Percentiles rank a stretch among this genome's conserved stretches.
Conservation (phyloP, 1,284 basidiomycete genomes). For the Irpex sp. region DNA sequence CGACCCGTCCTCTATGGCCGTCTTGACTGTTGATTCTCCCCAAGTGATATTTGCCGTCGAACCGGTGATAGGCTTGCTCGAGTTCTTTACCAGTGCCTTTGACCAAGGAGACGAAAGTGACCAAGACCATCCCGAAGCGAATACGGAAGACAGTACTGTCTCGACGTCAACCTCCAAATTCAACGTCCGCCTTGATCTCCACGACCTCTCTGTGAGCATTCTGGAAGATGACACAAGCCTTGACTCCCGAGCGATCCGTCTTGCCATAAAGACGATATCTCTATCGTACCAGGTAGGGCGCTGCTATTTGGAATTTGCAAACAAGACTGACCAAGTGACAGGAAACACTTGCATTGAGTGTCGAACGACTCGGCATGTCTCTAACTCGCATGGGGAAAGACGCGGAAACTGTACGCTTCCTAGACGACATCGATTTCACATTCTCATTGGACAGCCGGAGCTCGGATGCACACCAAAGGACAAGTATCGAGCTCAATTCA, state of each 20-base stretch:
- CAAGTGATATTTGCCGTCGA: conserved; percentile 93
- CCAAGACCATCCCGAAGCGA: conserved; percentile 20
- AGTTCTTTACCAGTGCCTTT: conserved; percentile 80
- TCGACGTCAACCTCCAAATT: conserved; percentile 30
- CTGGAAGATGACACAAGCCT: conserved; percentile 82
- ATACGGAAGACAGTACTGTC: conserved; percentile 16
- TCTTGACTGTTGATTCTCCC: conserved; percentile 92
- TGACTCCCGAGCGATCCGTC: conserved; percentile 85
- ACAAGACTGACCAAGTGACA: conserved; percentile 25
- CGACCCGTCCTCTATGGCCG: conserved; percentile 62
- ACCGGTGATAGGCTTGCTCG: conserved; percentile 84
- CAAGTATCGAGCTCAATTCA: conserved; percentile 81
- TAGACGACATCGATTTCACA: conserved; percentile 92
- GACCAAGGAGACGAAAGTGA: conserved; percentile 12
- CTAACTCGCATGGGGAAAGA: conserved; percentile 85
- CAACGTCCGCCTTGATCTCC: conserved; percentile 85
- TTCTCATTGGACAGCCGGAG: conserved; percentile 83
- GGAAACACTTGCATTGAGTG: conserved; percentile 81
- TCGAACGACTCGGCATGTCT: conserved; percentile 92
- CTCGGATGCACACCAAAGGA: conserved; percentile 73
- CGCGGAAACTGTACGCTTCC: conserved; percentile 84
- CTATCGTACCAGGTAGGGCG: conserved; percentile 82
- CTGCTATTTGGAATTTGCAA: not conserved
- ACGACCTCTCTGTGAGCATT: conserved; percentile 88
- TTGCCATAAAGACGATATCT: conserved; percentile 84